phyloP scores from a whole-genome alignment of 805 yeast species.

The Saturnispora dispora region DNA sequence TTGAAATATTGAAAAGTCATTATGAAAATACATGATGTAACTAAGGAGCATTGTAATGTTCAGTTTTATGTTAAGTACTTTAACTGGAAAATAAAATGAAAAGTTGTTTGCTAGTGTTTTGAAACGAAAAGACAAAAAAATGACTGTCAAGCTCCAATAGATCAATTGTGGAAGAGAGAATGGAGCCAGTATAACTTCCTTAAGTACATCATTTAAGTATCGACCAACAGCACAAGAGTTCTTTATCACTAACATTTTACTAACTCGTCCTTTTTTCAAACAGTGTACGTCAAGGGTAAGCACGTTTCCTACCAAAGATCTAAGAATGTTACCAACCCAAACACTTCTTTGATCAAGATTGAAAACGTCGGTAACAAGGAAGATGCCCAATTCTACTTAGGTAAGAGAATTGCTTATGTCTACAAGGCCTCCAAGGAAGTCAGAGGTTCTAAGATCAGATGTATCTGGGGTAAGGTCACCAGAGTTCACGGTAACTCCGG shows the following conservation, averaged over 20 bases:
- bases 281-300: conserved; percentile 99
- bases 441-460: conserved; percentile 98
- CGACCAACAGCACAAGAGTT: too few species aligned
- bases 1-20: neutral
- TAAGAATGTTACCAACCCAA: conserved; percentile 96
- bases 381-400: conserved; percentile 98
- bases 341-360: conserved; percentile 90
- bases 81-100: too few species aligned
- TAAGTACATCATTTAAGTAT: too few species aligned
- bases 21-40: neutral
- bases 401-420: conserved; percentile 98
- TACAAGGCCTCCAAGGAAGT: conserved; percentile 98
- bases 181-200: too few species aligned
- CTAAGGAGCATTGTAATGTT: too few species aligned
- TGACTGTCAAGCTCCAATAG: too few species aligned
- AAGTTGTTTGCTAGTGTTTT: too few species aligned
- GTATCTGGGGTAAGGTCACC: conserved; percentile 98
- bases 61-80: too few species aligned
- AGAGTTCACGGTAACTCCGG: conserved; percentile 99
- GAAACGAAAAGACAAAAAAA: too few species aligned
- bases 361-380: conserved; percentile 90
- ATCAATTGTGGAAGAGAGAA: too few species aligned
- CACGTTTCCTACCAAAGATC: conserved; percentile 99
- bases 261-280: conserved; percentile 16
- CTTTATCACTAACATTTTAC: conserved; percentile 8